Percentiles rank a stretch among this genome's conserved stretches.
These are phyloP conservation scores for Logfia minima DNA, from an alignment of 129 eudicot genomes.

Conservation along the genomic window DNA sequence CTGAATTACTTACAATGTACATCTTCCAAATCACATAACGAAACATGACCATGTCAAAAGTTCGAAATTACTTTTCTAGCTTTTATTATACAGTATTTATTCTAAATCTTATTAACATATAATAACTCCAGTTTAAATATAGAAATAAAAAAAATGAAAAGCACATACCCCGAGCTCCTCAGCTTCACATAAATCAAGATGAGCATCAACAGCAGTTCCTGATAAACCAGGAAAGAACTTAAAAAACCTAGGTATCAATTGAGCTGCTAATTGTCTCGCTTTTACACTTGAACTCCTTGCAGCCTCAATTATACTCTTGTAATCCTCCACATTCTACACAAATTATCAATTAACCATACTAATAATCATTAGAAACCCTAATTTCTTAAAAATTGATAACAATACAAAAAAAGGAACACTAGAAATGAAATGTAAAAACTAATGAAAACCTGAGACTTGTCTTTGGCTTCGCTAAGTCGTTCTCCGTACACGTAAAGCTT, in stretches of 20 bases:
- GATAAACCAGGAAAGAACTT: conserved; percentile 70
- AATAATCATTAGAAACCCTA: conserved; percentile 8
- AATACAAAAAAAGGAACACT: conserved; percentile 32
- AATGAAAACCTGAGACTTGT: conserved; percentile 75
- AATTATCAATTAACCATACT: background rate
- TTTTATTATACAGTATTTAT: background rate
- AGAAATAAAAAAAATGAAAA: background rate
- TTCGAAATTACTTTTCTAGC: background rate
- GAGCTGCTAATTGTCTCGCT: conserved; percentile 85
- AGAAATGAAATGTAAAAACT: conserved; percentile 2
- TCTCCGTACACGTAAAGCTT: conserved; percentile 87
- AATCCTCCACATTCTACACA: conserved; percentile 66
- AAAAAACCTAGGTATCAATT: conserved; percentile 82
- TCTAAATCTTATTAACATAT: background rate
- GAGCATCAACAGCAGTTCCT: conserved; percentile 66
- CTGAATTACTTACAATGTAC: background rate
- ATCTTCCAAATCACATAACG: background rate
- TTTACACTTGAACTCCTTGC: conserved; percentile 64
- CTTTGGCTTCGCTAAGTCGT: conserved; percentile 81
- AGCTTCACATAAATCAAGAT: conserved; percentile 88
- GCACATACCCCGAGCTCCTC: conserved; percentile 86
- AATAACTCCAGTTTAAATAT: background rate
- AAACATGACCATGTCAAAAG: background rate
- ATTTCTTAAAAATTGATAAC: conserved; percentile 3
- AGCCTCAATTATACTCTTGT: conserved; percentile 70